Conservation (phyloP, 2,329 filamentous ascomycete species). For the Colletotrichum echinochloae region DNA sequence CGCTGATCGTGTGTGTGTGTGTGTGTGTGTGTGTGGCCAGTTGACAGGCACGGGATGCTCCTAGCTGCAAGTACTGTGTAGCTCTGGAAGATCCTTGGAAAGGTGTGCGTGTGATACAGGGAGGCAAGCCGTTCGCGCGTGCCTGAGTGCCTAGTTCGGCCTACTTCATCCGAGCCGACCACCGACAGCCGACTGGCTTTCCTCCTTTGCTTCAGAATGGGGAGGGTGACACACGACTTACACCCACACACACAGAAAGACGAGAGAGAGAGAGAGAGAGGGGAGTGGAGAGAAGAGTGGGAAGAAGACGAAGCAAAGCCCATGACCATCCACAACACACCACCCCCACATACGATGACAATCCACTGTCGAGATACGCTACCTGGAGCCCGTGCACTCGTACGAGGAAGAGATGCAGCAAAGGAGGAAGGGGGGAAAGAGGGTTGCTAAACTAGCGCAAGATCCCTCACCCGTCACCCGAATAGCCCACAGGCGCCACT, state of each 20-base stretch:
- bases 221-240: background rate
- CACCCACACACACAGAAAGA: background rate
- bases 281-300: background rate
- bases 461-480: slow-evolving; percentile 34
- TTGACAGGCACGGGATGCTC: slow-evolving; percentile 24
- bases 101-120: slow-evolving; percentile 29
- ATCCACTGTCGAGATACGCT: slow-evolving; percentile 28
- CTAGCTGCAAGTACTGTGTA: background rate
- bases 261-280: background rate
- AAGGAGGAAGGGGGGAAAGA: background rate
- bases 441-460: slow-evolving; percentile 32
- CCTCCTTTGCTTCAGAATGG: background rate
- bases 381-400: slow-evolving; percentile 27
- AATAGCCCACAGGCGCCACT: slow-evolving; percentile 21
- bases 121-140: slow-evolving; percentile 22
- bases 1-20: slow-evolving; percentile 14
- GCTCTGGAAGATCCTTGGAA: slow-evolving; percentile 16
- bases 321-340: slow-evolving; percentile 24
- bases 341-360: slow-evolving; percentile 10
- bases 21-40: background rate
- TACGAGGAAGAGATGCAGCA: too few species aligned
- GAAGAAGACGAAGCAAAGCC: background rate
- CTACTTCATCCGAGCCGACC: slow-evolving; percentile 33
- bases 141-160: slow-evolving; percentile 9
- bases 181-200: slow-evolving; percentile 29